These are phyloP conservation scores for Tubosaeta brunneosetosa DNA, from an alignment of 768 basidiomycete species.

Conservation along the genomic window DNA sequence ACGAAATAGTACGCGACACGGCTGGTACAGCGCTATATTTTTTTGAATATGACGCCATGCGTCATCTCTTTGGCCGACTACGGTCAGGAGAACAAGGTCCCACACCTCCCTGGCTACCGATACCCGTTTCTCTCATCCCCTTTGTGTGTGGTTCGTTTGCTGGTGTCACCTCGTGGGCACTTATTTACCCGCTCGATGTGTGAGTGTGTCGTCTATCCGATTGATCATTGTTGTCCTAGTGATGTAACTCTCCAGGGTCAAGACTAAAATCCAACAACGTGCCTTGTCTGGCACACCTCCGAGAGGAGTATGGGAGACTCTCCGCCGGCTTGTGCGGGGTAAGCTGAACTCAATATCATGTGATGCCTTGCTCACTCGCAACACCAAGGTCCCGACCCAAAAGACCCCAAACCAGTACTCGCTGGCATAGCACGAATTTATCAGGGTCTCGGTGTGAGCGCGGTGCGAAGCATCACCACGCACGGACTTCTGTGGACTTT, in stretches of 20 bases:
- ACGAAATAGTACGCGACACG: slow-evolving; percentile 73
- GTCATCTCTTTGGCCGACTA: slow-evolving; percentile 76
- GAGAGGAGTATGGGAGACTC: slow-evolving; percentile 67
- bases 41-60: slow-evolving; percentile 89
- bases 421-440: slow-evolving; percentile 83
- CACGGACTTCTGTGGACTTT: slow-evolving; percentile 94
- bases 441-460: slow-evolving; percentile 91
- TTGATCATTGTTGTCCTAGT: neutral
- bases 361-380: neutral
- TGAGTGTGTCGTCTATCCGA: slow-evolving; percentile 35
- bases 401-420: slow-evolving; percentile 68
- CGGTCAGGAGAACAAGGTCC: slow-evolving; percentile 76
- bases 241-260: slow-evolving; percentile 49
- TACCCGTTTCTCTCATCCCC: slow-evolving; percentile 73
- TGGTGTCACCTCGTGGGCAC: slow-evolving; percentile 84
- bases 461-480: slow-evolving; percentile 85
- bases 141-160: slow-evolving; percentile 89
- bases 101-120: slow-evolving; percentile 83
- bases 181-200: slow-evolving; percentile 95
- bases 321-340: slow-evolving; percentile 80
- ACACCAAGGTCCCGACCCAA: slow-evolving; percentile 67
- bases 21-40: slow-evolving; percentile 89
- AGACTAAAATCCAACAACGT: slow-evolving; percentile 95
- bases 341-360: slow-evolving; percentile 10
- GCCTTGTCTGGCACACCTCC: slow-evolving; percentile 75